Base-by-base conservation (phyloP, 148 eudicot genomes). In the Rhododendron ovatum region DNA sequence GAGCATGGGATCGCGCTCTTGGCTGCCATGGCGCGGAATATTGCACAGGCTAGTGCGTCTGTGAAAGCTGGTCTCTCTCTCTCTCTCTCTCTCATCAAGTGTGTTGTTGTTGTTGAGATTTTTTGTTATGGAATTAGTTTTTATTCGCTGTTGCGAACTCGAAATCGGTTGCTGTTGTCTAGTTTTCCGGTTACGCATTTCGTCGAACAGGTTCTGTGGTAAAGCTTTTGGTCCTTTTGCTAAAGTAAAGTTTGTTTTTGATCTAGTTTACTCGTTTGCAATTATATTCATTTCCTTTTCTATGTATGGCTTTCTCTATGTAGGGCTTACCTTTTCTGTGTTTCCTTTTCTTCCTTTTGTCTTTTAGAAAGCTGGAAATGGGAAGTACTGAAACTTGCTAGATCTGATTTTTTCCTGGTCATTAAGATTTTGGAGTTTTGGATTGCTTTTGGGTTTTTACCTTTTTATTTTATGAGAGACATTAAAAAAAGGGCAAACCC, bases 41-140 rank as follows among this genome's bases (percentile, higher is more conserved):
- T 98, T 87, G 98, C 99, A 17, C 99, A 95, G 89, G 98, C 99
- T 69, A 98, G 95, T 90, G 99, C 96, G 4, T 95, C 99, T 69
- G 92, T 95, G 1, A 97, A 97, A 88, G 93, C 93, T 88, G 99
- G 99, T 96, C 3, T 80, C 82, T 14, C 26, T 47, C 24, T n/a
- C 80, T 86, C 22, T n/a, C 4, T 22, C 74, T 80, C 5, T 8
- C 15, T 9, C 8, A 45, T 47, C 2, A 47, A 47, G 50, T 9
- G 50, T 47, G 7, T 45, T 45, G 50, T 47, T 47, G 47, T 43
- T 3, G 53, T 35, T 28, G 48, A 43, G 71, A 65, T 24, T 3
- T 65, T 22, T 59, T 61, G 10, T 7, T 11, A 7, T 51, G 14
- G 41, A 2, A 55, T 47, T 79, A 4, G 15, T 30, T 53, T 55